These are phyloP conservation scores for Ceriops tagal DNA, from an alignment of 345 rosid species.

Conservation along the genomic window DNA sequence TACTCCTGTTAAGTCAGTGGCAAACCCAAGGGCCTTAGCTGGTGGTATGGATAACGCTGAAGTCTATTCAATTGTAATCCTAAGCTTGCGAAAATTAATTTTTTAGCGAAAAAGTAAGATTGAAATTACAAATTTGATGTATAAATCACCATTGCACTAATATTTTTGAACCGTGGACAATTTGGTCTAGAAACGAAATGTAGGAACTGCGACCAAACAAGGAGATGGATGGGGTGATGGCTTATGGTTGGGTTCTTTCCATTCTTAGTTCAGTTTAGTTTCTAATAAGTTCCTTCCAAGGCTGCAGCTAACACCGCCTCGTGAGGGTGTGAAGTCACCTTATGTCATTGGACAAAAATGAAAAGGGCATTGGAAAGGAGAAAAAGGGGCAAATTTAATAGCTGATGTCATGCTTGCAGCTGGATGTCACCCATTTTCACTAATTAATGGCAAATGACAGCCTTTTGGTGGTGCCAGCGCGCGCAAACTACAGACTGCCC, in stretches of 20 bases:
- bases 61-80: no score
- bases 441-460: not conserved
- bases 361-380: not conserved
- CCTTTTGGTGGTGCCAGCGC: constrained; percentile 11
- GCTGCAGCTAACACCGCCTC: not conserved
- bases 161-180: constrained; percentile 15
- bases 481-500: constrained; percentile 7
- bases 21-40: no score
- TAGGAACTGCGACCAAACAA: not conserved
- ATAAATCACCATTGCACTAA: no score
- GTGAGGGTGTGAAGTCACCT: constrained; percentile 47
- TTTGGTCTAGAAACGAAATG: constrained; percentile 8
- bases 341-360: constrained; percentile 23
- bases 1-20: no score
- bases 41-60: no score
- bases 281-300: not conserved
- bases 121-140: no score
- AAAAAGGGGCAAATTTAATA: not conserved
- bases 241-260: no score
- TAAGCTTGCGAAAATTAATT: no score
- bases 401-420: constrained; percentile 43
- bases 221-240: not conserved
- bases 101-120: no score
- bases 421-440: constrained; percentile 25
- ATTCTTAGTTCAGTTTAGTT: no score